A percentile compares a stretch with the other conserved stretches of the same genome.
Conservation (phyloP, 495 filamentous ascomycete species). For the Glonium stellatum region DNA sequence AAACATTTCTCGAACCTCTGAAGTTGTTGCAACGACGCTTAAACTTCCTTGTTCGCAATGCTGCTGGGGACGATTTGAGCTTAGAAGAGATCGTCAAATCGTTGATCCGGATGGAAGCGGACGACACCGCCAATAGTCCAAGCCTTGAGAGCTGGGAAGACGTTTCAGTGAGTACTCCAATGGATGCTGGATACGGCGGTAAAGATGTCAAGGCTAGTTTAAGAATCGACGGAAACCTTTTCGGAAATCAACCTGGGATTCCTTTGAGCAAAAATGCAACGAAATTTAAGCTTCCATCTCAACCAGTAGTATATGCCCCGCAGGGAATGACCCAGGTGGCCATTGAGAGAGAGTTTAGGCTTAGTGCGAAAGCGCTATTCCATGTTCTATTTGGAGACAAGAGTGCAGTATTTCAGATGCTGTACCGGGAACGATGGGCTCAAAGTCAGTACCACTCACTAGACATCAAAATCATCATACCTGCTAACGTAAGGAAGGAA, state of each 20-base stretch:
- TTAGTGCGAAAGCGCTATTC: slow-evolving; percentile 88
- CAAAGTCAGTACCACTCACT: not conserved
- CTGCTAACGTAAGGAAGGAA: slow-evolving; percentile 23
- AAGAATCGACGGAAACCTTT: slow-evolving; percentile 56
- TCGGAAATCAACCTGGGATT: slow-evolving; percentile 30
- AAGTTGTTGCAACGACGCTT: slow-evolving; percentile 73
- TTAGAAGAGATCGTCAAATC: slow-evolving; percentile 59
- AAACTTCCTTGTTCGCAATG: slow-evolving; percentile 73
- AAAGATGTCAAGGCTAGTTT: slow-evolving; percentile 55
- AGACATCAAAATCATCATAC: not conserved
- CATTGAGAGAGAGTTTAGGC: slow-evolving; percentile 71
- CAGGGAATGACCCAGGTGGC: slow-evolving; percentile 64
- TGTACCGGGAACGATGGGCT: slow-evolving; percentile 80
- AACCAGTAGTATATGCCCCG: slow-evolving; percentile 77
- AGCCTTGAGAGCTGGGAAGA: slow-evolving; percentile 95
- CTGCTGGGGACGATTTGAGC: slow-evolving; percentile 45
- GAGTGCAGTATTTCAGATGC: slow-evolving; percentile 83
- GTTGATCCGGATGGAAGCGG: slow-evolving; percentile 62
- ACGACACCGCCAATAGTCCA: slow-evolving; percentile 54
- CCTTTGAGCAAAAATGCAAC: slow-evolving; percentile 45
- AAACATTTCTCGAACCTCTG: slow-evolving; percentile 85
- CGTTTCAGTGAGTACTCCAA: slow-evolving; percentile 56
- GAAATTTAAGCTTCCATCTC: slow-evolving; percentile 78
- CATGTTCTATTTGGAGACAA: slow-evolving; percentile 95
- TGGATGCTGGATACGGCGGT: slow-evolving; percentile 43